Conservation (phyloP, 345 rosid species). For the Hypericum perforatum region DNA sequence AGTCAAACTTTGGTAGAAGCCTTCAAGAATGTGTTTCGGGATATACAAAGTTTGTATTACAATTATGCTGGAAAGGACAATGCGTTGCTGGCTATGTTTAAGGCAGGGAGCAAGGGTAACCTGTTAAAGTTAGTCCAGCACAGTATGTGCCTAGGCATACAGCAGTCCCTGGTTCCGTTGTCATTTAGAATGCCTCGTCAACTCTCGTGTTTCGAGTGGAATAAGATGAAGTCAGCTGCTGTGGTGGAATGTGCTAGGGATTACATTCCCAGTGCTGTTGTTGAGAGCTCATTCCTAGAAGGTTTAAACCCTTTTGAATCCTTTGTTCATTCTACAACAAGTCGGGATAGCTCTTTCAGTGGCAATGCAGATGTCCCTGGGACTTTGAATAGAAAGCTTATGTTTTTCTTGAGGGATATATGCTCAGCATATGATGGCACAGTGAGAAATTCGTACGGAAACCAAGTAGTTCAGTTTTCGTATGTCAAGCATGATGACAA, state of each 20-base stretch:
- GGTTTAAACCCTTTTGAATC: conserved; percentile 81
- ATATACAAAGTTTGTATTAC: conserved; percentile 58
- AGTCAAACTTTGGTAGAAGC: conserved; percentile 70
- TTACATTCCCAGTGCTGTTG: conserved; percentile 64
- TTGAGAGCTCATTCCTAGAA: conserved; percentile 54
- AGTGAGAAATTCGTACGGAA: conserved; percentile 69
- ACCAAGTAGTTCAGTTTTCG: conserved; percentile 65
- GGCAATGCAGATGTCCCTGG: conserved; percentile 98
- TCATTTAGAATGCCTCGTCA: conserved; percentile 70
- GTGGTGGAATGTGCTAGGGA: conserved; percentile 33
- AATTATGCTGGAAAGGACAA: conserved; percentile 53
- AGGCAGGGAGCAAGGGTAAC: conserved; percentile 93
- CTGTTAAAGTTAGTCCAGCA: conserved; percentile 73
- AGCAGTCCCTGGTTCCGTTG: conserved; percentile 64
- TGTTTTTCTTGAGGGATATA: conserved; percentile 86
- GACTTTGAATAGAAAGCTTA: conserved; percentile 59
- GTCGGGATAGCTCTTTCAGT: conserved; percentile 72
- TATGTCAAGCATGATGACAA: conserved; percentile 30
- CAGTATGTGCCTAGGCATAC: conserved; percentile 81
- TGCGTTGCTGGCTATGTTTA: conserved; percentile 65
- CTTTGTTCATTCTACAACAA: conserved; percentile 79
- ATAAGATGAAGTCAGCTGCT: conserved; percentile 31
- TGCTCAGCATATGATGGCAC: conserved; percentile 75
- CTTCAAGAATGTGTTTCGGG: conserved; percentile 62
- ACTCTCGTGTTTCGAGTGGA: conserved; percentile 66